Base-by-base conservation (phyloP, 139 green algal species). In the Chlamydomonas schloesseri region DNA sequence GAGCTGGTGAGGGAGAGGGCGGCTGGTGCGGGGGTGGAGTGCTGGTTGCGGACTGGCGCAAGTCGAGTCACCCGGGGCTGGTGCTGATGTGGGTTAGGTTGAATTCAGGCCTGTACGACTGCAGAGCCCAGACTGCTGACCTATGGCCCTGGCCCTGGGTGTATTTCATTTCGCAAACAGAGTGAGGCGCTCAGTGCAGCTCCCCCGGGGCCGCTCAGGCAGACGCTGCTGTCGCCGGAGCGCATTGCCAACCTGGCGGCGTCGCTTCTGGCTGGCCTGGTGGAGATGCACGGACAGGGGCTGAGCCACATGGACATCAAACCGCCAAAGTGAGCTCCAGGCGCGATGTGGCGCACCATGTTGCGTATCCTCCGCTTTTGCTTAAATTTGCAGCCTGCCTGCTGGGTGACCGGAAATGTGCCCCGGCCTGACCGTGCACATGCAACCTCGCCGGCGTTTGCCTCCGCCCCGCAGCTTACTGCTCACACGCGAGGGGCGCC, bases 221-320 rank as follows among this genome's bases (percentile, higher is more conserved):
- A 31, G 77, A 29, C 46, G 37, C n/a, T 84, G 64, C 64, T 84
- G 37, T 9, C 62, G 23, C 42, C 64, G 18, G 36, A 0, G 29
- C 77, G 77, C 46, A 37, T 84, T 15, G 77, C 77, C n/a, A 14
- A 84, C 31, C 18, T 84, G 29, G 77, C 57, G 1, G 77, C 65
- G 3, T 33, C 29, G 5, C 17, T 74, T 42, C 47, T 84, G 42
- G 11, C 42, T 0, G 77, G 64, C n/a, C 77, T 84, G 17, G 23
- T 14, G 6, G 29, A n/a, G 21, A 46, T 75, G 11, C 77, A 84
- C 29, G 4, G 2, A 1, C 42, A 34, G 6, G 72, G 72, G n/a
- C n/a, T 62, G 6, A 72, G 42, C 33, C 95, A 98, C 91, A 83
- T 96, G 37, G 95, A 98, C 88, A 88, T 98, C 42, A 98, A 98